Base-by-base conservation (phyloP, 179 eudicot genomes). In the Spinacia oleracea region DNA sequence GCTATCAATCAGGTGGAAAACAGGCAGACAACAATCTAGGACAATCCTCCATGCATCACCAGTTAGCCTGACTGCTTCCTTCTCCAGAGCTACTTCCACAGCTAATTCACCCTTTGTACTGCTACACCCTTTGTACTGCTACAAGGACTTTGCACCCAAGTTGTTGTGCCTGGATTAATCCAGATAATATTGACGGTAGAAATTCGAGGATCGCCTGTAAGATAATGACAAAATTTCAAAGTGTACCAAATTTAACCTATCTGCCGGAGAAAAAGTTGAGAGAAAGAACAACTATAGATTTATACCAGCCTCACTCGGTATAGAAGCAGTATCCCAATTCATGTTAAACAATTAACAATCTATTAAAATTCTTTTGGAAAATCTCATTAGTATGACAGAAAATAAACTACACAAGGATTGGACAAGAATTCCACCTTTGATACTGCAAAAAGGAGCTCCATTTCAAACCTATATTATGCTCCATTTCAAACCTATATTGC, bases 191-290 rank as follows among this genome's bases (percentile, higher is more conserved):
- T 89, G 55, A 93, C 98, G 9, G 85, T 78, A 42, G 88, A 84
- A 77, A 96, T 88, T 79, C 96, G 89, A 23, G 94, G 96, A 82
- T 96, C 99, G 73, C 98, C 99, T 96, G 87, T 69, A 73, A 77
- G 35, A 43, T 38, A 79, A 21, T 72, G 46, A 79, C 27, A 64
- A 71, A 78, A n/a, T n/a, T n/a, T n/a, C n/a, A n/a, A n/a, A n/a
- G n/a, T n/a, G n/a, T n/a, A n/a, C n/a, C n/a, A n/a, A 31, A 27
- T 55, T 56, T 43, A 51, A 38, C 40, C 59, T 27, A 20, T 50
- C 34, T 27, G 3, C 31, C 5, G 67, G 67, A 65, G 43, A 31
- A 15, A 64, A 23, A 32, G 40, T 66, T 27, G n/a, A n/a, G 8
- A n/a, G 40, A 16, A 53, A 77, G 34, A 32, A 69, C 55, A 25